A percentile compares a stretch with the other conserved stretches of the same genome.
Conservation (phyloP, 345 rosid genomes). For the Arabidopsis suecica region DNA sequence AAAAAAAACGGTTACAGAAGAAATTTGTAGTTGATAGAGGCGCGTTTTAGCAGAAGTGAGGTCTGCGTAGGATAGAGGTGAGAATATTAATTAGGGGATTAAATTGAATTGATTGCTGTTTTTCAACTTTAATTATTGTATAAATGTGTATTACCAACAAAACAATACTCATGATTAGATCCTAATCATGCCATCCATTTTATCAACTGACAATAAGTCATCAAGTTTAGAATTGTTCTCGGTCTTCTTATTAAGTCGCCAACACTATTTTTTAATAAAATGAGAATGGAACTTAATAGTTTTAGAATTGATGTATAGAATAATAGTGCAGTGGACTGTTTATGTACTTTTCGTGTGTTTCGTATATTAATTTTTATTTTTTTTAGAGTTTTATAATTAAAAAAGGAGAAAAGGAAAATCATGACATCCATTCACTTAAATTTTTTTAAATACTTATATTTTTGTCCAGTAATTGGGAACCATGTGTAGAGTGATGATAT, state of each 20-base stretch:
- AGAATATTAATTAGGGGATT: too few relatives aligned
- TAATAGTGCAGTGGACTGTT: neutral
- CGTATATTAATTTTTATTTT: neutral
- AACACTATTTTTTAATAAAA: neutral
- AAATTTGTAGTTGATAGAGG: constrained; percentile 23
- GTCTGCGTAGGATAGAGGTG: constrained; percentile 26
- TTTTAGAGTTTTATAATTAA: neutral
- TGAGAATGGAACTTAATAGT: too few relatives aligned
- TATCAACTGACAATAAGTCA: constrained; percentile 4
- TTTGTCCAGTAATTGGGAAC: constrained; percentile 7
- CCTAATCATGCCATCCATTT: constrained; percentile 42
- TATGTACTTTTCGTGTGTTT: neutral
- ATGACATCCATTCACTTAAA: neutral
- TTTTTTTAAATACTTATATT: neutral
- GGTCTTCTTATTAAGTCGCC: neutral
- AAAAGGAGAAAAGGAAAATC: neutral
- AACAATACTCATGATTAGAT: constrained; percentile 18
- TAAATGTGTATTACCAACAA: neutral
- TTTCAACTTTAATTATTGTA: constrained; percentile 31
- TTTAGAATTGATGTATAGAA: too few relatives aligned
- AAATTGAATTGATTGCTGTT: neutral
- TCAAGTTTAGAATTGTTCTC: constrained; percentile 6
- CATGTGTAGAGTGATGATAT: constrained; percentile 18
- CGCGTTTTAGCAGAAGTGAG: constrained; percentile 9
- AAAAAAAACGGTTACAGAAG: constrained; percentile 30